phyloP scores from a whole-genome alignment of 2,329 filamentous ascomycete genomes.

The Cadophora gregata region DNA sequence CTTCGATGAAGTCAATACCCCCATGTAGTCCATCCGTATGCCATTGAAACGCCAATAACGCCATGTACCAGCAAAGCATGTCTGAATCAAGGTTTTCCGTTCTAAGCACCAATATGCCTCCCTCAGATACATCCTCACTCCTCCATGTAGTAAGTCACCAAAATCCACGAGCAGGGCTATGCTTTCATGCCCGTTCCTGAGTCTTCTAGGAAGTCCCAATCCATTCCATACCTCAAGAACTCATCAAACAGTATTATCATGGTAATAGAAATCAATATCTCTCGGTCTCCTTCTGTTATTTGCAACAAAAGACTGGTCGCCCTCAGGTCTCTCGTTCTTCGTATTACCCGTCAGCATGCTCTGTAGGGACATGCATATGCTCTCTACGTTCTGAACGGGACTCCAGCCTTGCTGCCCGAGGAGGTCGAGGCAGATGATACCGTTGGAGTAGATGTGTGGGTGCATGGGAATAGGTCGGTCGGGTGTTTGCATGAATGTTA shows the following conservation, averaged over 20 bases:
- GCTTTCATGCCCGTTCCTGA: neutral
- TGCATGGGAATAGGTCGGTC: conserved; percentile 84
- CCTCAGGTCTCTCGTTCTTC: conserved; percentile 87
- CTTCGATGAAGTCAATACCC: neutral
- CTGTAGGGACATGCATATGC: conserved; percentile 95
- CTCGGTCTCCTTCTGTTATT: conserved; percentile 79
- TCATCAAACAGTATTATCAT: conserved; percentile 76
- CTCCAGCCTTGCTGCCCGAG: conserved; percentile 90
- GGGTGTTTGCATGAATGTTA: conserved; percentile 76
- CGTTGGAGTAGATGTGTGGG: conserved; percentile 96
- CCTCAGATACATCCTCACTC: neutral
- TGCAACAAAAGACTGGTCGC: conserved; percentile 87
- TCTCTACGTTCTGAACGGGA: conserved; percentile 96
- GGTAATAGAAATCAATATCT: conserved; percentile 93
- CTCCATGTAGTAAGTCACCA: neutral
- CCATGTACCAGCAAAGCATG: neutral
- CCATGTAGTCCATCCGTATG: neutral
- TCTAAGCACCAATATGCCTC: neutral
- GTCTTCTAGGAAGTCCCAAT: neutral
- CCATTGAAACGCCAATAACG: neutral
- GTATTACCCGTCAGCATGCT: conserved; percentile 97
- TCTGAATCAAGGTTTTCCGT: neutral
- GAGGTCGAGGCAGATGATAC: conserved; percentile 96
- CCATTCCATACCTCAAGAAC: neutral
- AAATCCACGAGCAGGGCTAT: neutral